A percentile compares a stretch with the other conserved stretches of the same genome.
These are phyloP conservation scores for Aureobasidium lini DNA, from an alignment of 2,329 filamentous ascomycete species.

Conservation along the genomic window DNA sequence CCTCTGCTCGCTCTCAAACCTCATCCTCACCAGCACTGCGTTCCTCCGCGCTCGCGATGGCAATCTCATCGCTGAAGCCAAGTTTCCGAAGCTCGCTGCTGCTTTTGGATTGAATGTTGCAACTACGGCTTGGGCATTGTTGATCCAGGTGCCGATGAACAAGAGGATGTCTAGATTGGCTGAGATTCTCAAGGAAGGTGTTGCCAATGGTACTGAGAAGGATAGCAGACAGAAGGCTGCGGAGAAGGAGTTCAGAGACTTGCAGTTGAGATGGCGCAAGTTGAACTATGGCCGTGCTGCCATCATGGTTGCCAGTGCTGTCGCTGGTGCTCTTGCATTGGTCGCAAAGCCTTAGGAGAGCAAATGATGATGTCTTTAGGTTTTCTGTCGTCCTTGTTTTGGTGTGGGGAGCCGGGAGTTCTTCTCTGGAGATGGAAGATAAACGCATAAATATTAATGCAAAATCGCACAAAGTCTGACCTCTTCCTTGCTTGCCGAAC, in stretches of 20 bases:
- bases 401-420: conserved; percentile 6
- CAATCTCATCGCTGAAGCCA: conserved; percentile 17
- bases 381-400: background rate
- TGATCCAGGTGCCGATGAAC: conserved; percentile 27
- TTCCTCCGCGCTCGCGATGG: conserved; percentile 24
- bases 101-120: conserved; percentile 21
- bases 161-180: conserved; percentile 22
- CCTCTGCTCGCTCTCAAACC: conserved; percentile 25
- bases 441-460: conserved; percentile 1
- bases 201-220: conserved; percentile 19
- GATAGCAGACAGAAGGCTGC: conserved; percentile 16
- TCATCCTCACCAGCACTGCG: conserved; percentile 21
- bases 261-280: conserved; percentile 24
- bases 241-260: conserved; percentile 23
- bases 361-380: background rate
- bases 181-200: conserved; percentile 17
- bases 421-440: background rate
- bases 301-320: conserved; percentile 19
- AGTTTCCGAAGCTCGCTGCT: conserved; percentile 21
- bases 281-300: conserved; percentile 22
- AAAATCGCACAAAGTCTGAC: background rate
- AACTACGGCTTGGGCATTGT: conserved; percentile 24
- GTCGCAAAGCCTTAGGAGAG: conserved; percentile 7
- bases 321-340: conserved; percentile 12
- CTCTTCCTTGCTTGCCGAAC: background rate